Evolutionary conservation across 306 rosid species (phyloP).

Genomic region (Cucumis hystrix): DNA sequence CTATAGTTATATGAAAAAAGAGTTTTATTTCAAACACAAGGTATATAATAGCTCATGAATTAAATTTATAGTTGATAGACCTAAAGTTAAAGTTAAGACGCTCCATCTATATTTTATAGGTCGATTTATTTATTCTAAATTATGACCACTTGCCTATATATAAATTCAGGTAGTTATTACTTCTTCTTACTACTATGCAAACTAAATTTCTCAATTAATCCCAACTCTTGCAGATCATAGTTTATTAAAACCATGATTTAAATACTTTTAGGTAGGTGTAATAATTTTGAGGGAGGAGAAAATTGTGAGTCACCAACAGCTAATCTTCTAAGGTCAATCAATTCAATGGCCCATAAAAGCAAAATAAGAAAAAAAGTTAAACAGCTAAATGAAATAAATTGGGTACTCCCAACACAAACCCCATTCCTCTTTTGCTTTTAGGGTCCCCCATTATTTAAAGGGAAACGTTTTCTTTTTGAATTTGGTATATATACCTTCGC

Average conservation of each 20-base stretch:
- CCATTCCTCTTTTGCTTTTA: neutral
- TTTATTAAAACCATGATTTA: neutral
- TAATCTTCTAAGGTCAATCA: neutral
- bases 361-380: neutral
- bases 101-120: no score
- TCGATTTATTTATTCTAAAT: no score
- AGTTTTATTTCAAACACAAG: neutral
- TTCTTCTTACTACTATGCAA: no score
- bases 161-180: no score
- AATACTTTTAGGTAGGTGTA: neutral
- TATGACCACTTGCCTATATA: no score
- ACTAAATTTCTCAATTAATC: neutral
- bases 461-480: neutral
- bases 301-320: neutral
- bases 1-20: no score
- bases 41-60: neutral
- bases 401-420: neutral
- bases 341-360: neutral
- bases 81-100: neutral
- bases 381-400: neutral
- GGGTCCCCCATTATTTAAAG: neutral
- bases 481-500: neutral
- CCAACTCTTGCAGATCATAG: neutral
- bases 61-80: neutral
- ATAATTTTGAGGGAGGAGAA: neutral